Evolutionary conservation across 2,329 filamentous ascomycete genomes (phyloP).

Genomic region (Fusarium sp.): DNA sequence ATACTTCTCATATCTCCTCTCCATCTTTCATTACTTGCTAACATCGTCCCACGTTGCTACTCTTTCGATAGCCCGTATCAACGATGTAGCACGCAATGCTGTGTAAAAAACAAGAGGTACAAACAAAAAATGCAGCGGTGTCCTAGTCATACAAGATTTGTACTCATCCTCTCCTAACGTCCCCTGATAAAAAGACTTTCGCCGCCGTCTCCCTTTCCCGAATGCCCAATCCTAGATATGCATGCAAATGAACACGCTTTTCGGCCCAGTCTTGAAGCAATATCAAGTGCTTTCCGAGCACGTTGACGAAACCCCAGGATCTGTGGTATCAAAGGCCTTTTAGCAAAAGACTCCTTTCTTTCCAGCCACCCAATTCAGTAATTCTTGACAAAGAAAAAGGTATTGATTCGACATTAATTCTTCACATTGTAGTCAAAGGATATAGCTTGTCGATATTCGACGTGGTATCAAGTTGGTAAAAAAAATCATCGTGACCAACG

Average conservation of each 20-base stretch:
- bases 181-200: constrained; percentile 46
- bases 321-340: constrained; percentile 52
- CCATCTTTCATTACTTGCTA: constrained; percentile 19
- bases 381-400: constrained; percentile 50
- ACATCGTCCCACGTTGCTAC: constrained; percentile 9
- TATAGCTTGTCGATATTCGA: constrained; percentile 41
- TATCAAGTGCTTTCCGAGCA: constrained; percentile 55
- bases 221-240: constrained; percentile 59
- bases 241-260: constrained; percentile 61
- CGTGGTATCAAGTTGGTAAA: constrained; percentile 42
- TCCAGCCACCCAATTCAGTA: constrained; percentile 47
- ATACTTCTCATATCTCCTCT: constrained; percentile 26
- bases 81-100: constrained; percentile 30
- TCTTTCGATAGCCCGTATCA: constrained; percentile 20
- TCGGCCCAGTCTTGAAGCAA: constrained; percentile 54
- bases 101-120: constrained; percentile 37
- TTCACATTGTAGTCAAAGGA: constrained; percentile 44
- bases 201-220: constrained; percentile 48
- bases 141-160: constrained; percentile 55
- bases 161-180: constrained; percentile 41
- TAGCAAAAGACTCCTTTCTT: constrained; percentile 52
- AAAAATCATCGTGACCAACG: constrained; percentile 38
- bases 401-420: constrained; percentile 48
- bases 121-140: constrained; percentile 44
- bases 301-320: constrained; percentile 47